Percentiles rank a stretch among this genome's conserved stretches.
phyloP scores from a whole-genome alignment of 78 protist species.

The Dictyostelium citrinum region DNA sequence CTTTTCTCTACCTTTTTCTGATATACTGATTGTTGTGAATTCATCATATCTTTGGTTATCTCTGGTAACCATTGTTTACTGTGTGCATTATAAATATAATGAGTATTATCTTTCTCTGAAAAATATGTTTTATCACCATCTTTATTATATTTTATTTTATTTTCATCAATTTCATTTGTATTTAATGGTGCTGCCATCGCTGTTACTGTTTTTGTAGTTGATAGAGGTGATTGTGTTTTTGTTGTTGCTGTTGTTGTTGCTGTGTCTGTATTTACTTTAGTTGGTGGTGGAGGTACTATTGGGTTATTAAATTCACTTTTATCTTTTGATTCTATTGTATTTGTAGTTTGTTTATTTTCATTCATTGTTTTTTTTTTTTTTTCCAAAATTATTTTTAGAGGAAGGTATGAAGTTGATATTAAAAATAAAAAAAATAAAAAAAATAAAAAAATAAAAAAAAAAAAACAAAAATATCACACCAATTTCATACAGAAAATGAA shows the following conservation, averaged over 20 bases:
- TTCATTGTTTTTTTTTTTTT: background rate
- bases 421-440: background rate
- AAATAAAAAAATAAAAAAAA: background rate
- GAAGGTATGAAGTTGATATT: background rate
- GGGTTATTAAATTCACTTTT: background rate
- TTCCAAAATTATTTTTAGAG: too few species aligned
- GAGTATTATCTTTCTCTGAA: background rate
- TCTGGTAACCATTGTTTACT: constrained; percentile 27
- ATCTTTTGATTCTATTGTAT: background rate
- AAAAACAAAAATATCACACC: background rate
- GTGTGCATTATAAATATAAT: background rate
- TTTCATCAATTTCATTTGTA: background rate
- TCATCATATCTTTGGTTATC: background rate
- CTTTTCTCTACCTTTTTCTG: background rate
- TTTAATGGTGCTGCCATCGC: background rate
- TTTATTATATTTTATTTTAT: constrained; percentile 1
- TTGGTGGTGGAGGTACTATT: background rate
- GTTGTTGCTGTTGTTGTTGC: background rate
- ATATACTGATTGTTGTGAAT: background rate
- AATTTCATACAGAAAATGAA: background rate
- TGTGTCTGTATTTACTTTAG: background rate
- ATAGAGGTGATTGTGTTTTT: too few species aligned
- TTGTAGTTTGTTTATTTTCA: background rate
- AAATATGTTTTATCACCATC: background rate
- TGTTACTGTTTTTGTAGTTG: background rate